Percentiles rank a stretch among this genome's conserved stretches.
phyloP scores from a whole-genome alignment of 2,329 filamentous ascomycete genomes.

The Hirsutella minnesotensis region DNA sequence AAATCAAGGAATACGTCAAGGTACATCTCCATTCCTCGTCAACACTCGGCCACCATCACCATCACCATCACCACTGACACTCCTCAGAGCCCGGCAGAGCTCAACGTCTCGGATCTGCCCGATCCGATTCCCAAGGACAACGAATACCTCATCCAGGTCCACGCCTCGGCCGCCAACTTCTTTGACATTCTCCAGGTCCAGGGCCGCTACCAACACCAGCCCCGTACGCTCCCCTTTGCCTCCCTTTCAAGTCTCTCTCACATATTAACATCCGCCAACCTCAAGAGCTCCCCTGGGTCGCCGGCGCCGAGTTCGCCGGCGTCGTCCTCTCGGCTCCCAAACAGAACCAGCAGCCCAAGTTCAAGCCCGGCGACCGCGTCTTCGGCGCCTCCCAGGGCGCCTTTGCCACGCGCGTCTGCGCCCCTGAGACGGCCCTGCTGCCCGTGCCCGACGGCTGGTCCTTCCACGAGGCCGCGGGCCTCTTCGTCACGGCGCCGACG shows the following conservation, averaged over 20 bases:
- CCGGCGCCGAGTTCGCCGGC: constrained; percentile 80
- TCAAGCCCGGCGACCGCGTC: constrained; percentile 67
- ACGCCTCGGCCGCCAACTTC: constrained; percentile 86
- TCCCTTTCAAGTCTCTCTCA: not conserved
- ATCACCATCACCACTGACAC: not conserved
- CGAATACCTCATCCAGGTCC: constrained; percentile 80
- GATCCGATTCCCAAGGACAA: constrained; percentile 59
- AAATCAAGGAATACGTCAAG: constrained; percentile 64
- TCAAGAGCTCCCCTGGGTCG: constrained; percentile 68
- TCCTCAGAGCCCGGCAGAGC: constrained; percentile 70
- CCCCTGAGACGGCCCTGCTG: constrained; percentile 53
- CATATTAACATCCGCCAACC: no score
- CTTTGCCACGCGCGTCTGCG: constrained; percentile 66
- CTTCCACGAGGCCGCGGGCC: constrained; percentile 71
- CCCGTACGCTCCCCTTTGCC: constrained; percentile 31
- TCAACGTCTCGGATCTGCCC: constrained; percentile 62
- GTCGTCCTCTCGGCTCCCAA: constrained; percentile 56
- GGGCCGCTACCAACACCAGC: constrained; percentile 91
- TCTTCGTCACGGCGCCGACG: constrained; percentile 88
- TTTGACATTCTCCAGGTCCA: constrained; percentile 93
- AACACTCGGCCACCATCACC: not conserved
- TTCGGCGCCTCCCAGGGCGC: constrained; percentile 82
- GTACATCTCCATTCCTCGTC: constrained; percentile 22
- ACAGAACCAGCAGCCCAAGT: constrained; percentile 40
- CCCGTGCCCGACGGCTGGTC: constrained; percentile 73